Evolutionary conservation across 2,329 filamentous ascomycete genomes (phyloP).

Genomic region (Paecilomyces sp.): DNA sequence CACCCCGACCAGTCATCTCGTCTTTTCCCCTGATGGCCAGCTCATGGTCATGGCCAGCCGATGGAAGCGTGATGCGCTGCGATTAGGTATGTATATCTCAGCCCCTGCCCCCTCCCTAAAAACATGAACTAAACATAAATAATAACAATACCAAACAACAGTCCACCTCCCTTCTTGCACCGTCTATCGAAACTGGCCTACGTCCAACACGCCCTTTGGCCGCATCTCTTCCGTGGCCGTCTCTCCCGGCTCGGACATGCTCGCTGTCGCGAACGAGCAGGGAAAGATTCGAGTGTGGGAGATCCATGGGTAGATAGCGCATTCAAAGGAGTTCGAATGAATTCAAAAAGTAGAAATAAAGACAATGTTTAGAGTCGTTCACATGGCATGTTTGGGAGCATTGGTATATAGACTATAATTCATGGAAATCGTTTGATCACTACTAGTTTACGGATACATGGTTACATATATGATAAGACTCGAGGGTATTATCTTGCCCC

Average conservation of each 20-base stretch:
- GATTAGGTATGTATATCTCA: constrained; percentile 45
- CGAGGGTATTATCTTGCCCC: too few species aligned
- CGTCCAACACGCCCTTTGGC: constrained; percentile 78
- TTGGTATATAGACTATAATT: too few species aligned
- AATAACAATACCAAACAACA: background rate
- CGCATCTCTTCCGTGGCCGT: constrained; percentile 71
- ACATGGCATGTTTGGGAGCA: too few species aligned
- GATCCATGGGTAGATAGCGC: constrained; percentile 54
- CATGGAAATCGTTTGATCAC: too few species aligned
- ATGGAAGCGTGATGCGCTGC: constrained; percentile 81
- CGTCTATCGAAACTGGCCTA: constrained; percentile 96
- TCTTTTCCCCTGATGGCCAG: constrained; percentile 85
- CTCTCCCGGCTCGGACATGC: constrained; percentile 55
- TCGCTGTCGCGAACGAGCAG: constrained; percentile 82
- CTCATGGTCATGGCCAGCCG: constrained; percentile 77
- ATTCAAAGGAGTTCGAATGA: background rate
- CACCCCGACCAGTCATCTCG: constrained; percentile 70
- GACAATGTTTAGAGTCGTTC: background rate
- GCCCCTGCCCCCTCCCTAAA: background rate
- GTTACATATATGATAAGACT: too few species aligned
- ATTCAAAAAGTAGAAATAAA: background rate
- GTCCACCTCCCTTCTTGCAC: constrained; percentile 89
- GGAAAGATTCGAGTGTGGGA: constrained; percentile 91
- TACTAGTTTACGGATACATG: too few species aligned
- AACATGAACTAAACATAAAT: background rate